phyloP scores from a whole-genome alignment of 2,329 filamentous ascomycete genomes.

The Aspergillus sp. region DNA sequence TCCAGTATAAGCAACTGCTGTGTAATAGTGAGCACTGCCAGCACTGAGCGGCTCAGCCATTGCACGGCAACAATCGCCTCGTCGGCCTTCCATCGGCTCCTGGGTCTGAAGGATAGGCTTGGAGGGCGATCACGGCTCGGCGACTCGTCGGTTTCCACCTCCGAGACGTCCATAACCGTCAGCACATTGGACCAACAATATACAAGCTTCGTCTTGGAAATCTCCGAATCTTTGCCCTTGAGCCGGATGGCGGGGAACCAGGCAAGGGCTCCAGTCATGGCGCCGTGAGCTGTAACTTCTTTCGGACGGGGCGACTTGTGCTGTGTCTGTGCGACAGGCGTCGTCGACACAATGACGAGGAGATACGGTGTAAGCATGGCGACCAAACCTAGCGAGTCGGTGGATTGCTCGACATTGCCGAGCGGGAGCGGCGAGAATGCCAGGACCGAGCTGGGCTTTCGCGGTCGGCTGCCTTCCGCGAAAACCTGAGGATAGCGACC shows the following conservation, averaged over 20 bases:
- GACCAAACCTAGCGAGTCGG: slow-evolving; percentile 84
- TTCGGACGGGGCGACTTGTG: slow-evolving; percentile 91
- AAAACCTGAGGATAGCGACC: slow-evolving; percentile 80
- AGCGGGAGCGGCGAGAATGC: slow-evolving; percentile 88
- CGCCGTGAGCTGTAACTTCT: slow-evolving; percentile 83
- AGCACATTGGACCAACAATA: slow-evolving; percentile 99
- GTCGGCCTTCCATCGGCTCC: slow-evolving; percentile 88
- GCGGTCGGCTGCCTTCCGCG: slow-evolving; percentile 62
- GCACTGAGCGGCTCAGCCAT: slow-evolving; percentile 91
- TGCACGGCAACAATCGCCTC: slow-evolving; percentile 96
- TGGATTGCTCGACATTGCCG: slow-evolving; percentile 88
- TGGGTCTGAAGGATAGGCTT: slow-evolving; percentile 74
- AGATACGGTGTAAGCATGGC: slow-evolving; percentile 95
- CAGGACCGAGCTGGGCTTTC: slow-evolving; percentile 92
- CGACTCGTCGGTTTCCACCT: slow-evolving; percentile 58
- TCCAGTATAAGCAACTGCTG: slow-evolving; percentile 91
- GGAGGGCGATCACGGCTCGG: slow-evolving; percentile 76
- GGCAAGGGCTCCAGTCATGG: slow-evolving; percentile 89
- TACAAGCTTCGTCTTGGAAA: slow-evolving; percentile 77
- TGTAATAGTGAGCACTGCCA: slow-evolving; percentile 89
- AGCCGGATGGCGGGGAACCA: slow-evolving; percentile 97
- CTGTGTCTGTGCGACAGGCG: slow-evolving; percentile 92
- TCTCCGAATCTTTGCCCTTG: slow-evolving; percentile 70
- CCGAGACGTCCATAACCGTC: slow-evolving; percentile 85
- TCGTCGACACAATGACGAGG: slow-evolving; percentile 95